These are phyloP conservation scores for Alternaria longipes DNA, from an alignment of 2,329 filamentous ascomycete genomes.

Conservation along the genomic window DNA sequence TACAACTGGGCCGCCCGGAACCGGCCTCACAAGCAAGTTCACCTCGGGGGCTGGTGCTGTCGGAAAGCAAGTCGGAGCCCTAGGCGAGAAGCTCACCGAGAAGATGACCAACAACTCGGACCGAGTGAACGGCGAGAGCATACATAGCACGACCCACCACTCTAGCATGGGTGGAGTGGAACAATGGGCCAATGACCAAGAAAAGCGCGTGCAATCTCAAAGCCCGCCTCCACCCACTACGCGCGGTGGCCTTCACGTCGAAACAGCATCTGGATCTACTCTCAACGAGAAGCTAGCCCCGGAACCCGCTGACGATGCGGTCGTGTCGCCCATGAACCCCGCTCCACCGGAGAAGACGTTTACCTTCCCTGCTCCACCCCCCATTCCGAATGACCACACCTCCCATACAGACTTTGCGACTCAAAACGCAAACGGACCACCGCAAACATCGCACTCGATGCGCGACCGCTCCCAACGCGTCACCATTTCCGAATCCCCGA, in stretches of 20 bases:
- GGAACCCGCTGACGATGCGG: slow-evolving; percentile 38
- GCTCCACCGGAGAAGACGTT: slow-evolving; percentile 34
- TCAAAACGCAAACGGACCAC: slow-evolving; percentile 5
- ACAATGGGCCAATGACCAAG: slow-evolving; percentile 53
- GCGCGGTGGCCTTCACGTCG: slow-evolving; percentile 27
- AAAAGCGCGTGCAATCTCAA: slow-evolving; percentile 35
- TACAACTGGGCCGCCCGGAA: slow-evolving; percentile 61
- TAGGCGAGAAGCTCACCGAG: slow-evolving; percentile 44
- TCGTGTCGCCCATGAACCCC: slow-evolving; percentile 42
- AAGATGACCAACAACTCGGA: slow-evolving; percentile 37
- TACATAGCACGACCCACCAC: slow-evolving; percentile 14
- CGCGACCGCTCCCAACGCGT: slow-evolving; percentile 44
- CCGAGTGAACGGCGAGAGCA: slow-evolving; percentile 20
- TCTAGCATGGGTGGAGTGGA: slow-evolving; percentile 45
- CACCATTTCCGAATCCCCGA: slow-evolving; percentile 46
- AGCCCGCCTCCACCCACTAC: slow-evolving; percentile 10
- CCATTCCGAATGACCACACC: slow-evolving; percentile 34
- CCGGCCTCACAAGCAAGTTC: slow-evolving; percentile 43
- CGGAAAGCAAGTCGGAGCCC: slow-evolving; percentile 33
- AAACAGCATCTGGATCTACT: slow-evolving; percentile 28
- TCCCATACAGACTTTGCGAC: slow-evolving; percentile 19
- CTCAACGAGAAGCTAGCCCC: slow-evolving; percentile 47
- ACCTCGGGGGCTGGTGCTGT: slow-evolving; percentile 31
- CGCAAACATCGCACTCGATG: slow-evolving; percentile 14
- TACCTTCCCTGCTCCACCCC: slow-evolving; percentile 46